Base-by-base conservation (phyloP, 139 green algal genomes). In the Chlamydomonas sphaeroides region DNA sequence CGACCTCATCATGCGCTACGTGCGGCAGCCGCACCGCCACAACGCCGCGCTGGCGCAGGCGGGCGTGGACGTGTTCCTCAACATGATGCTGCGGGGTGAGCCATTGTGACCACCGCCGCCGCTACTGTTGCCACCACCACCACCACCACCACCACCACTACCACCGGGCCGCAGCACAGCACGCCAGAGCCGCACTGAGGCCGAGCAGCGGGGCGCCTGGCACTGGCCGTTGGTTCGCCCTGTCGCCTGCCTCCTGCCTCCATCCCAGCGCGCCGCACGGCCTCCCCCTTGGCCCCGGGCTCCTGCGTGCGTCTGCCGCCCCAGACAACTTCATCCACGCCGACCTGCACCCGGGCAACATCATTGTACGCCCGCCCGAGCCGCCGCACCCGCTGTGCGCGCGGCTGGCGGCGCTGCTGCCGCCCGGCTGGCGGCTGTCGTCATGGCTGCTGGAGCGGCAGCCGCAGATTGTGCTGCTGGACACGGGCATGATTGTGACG, bases 241-340 rank as follows among this genome's bases (percentile, higher is more conserved):
- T n/a, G n/a, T n/a, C n/a, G n/a, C n/a, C n/a, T n/a, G n/a, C n/a
- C n/a, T n/a, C n/a, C n/a, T n/a, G n/a, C n/a, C n/a, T n/a, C n/a
- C n/a, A n/a, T n/a, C n/a, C n/a, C n/a, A n/a, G n/a, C n/a, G n/a
- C n/a, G n/a, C n/a, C n/a, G n/a, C n/a, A n/a, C n/a, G n/a, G n/a
- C n/a, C n/a, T n/a, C n/a, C n/a, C n/a, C n/a, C n/a, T n/a, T n/a
- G n/a, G n/a, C n/a, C n/a, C n/a, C n/a, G n/a, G n/a, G n/a, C n/a
- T n/a, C n/a, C n/a, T n/a, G n/a, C n/a, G n/a, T n/a, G n/a, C n/a
- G n/a, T n/a, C n/a, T n/a, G n/a, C n/a, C n/a, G n/a, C n/a, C n/a
- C n/a, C n/a, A n/a, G 95, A 98, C 90, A 98, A 98, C 90, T 98
- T 97, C 85, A 89, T 98, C 20, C 96, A 98, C 83, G 96, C 93